Conservation (phyloP, 352 stramenopile genomes). For the Pythium vanterpoolii region DNA sequence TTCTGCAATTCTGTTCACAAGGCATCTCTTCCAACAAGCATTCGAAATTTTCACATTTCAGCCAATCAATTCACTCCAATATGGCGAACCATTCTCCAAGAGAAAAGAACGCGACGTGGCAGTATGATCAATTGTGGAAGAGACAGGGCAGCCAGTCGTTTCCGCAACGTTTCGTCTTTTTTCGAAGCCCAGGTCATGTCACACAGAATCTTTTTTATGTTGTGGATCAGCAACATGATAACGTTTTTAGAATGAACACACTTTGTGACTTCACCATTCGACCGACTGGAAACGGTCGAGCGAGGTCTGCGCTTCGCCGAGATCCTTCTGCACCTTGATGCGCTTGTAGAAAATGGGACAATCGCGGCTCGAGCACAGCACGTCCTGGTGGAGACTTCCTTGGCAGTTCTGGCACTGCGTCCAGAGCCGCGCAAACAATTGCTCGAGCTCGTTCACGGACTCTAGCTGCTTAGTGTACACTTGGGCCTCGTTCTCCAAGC, state of each 20-base stretch:
- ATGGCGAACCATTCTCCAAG: slow-evolving; percentile 17
- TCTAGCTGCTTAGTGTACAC: slow-evolving; percentile 96
- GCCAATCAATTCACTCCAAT: slow-evolving; percentile 3
- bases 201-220: background rate
- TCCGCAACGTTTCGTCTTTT: background rate
- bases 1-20: no score
- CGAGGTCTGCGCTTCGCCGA: slow-evolving; percentile 91
- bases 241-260: background rate
- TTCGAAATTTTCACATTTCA: slow-evolving; percentile 6
- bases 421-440: slow-evolving; percentile 95
- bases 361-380: slow-evolving; percentile 96
- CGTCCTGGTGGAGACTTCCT: slow-evolving; percentile 94
- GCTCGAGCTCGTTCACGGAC: slow-evolving; percentile 91
- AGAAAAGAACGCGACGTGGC: background rate
- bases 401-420: slow-evolving; percentile 99
- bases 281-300: slow-evolving; percentile 94
- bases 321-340: slow-evolving; percentile 99
- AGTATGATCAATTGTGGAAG: background rate
- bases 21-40: no score
- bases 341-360: slow-evolving; percentile 99
- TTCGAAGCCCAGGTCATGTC: background rate
- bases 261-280: slow-evolving; percentile 41
- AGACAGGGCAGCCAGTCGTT: background rate
- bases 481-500: slow-evolving; percentile 88
- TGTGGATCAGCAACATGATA: background rate